phyloP scores from a whole-genome alignment of 2,329 filamentous ascomycete species.

The Pseudogymnoascus sp. region DNA sequence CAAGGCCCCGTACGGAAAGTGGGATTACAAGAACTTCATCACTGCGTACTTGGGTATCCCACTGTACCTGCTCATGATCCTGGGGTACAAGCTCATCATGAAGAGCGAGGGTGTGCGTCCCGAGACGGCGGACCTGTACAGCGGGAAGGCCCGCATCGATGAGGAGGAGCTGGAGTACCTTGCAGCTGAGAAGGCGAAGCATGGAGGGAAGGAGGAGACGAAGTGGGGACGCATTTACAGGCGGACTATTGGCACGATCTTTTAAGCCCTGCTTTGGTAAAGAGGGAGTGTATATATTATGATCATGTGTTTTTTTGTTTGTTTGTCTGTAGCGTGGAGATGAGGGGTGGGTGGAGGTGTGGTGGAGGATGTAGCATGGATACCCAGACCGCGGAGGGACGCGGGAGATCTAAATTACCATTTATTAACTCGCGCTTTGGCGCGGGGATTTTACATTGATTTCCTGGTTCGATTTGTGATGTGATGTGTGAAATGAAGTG shows the following conservation, averaged over 20 bases:
- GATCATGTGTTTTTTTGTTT: not conserved
- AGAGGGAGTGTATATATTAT: not conserved
- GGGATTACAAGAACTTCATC: conserved; percentile 57
- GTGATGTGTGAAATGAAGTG: not conserved
- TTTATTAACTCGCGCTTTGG: not conserved
- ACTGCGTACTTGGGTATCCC: conserved; percentile 56
- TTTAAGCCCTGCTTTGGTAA: conserved; percentile 11
- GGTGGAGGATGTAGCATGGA: not conserved
- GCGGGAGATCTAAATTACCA: conserved; percentile 3
- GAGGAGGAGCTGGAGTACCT: conserved; percentile 43
- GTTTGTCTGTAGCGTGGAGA: not conserved
- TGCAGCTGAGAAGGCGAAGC: conserved; percentile 15
- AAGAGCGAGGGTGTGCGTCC: conserved; percentile 38
- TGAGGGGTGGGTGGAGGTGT: no score
- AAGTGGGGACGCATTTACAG: conserved; percentile 20
- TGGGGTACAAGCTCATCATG: conserved; percentile 43
- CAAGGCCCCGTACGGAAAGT: conserved; percentile 33
- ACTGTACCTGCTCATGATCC: conserved; percentile 50
- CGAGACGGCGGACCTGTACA: conserved; percentile 44
- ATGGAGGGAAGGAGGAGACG: conserved; percentile 17
- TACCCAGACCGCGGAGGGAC: not conserved
- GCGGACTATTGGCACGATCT: conserved; percentile 21
- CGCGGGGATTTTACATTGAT: not conserved
- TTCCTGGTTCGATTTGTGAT: not conserved
- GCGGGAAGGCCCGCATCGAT: conserved; percentile 51